These are phyloP conservation scores for Sistotremastrum niveocremeum DNA, from an alignment of 768 basidiomycete genomes.

Conservation along the genomic window DNA sequence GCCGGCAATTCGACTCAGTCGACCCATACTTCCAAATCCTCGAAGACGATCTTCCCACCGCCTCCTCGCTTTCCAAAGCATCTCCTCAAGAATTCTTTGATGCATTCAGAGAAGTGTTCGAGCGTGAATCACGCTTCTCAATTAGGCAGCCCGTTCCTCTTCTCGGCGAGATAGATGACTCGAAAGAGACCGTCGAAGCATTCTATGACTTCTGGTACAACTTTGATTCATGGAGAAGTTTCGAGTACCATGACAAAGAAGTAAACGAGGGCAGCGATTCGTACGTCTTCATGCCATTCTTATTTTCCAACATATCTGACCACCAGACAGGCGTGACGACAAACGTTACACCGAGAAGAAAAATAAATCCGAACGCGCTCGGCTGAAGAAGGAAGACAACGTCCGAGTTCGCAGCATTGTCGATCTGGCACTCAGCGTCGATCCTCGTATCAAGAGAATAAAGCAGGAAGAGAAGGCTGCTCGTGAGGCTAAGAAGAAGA, in stretches of 20 bases:
- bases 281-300: slow-evolving; percentile 28
- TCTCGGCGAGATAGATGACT: slow-evolving; percentile 55
- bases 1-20: slow-evolving; percentile 93
- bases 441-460: slow-evolving; percentile 95
- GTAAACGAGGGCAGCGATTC: slow-evolving; percentile 94
- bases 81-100: slow-evolving; percentile 55
- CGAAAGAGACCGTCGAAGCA: slow-evolving; percentile 72
- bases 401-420: slow-evolving; percentile 78
- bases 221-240: slow-evolving; percentile 96
- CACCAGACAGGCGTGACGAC: slow-evolving; percentile 68
- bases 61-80: slow-evolving; percentile 39
- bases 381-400: slow-evolving; percentile 95
- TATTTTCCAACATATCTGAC: not conserved
- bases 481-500: slow-evolving; percentile 75
- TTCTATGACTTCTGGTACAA: slow-evolving; percentile 99
- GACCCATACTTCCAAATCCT: slow-evolving; percentile 64
- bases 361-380: slow-evolving; percentile 93
- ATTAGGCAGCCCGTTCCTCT: slow-evolving; percentile 69
- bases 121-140: slow-evolving; percentile 88
- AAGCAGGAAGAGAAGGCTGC: slow-evolving; percentile 94
- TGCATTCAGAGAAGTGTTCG: slow-evolving; percentile 69
- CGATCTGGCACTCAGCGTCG: slow-evolving; percentile 67
- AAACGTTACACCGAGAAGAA: slow-evolving; percentile 99
- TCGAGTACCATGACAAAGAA: slow-evolving; percentile 97
- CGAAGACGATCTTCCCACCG: slow-evolving; percentile 67